A percentile compares a stretch with the other conserved stretches of the same genome.
Evolutionary conservation across 352 stramenopile species (phyloP).

Genomic region (Phytopythium chamaehyphon): DNA sequence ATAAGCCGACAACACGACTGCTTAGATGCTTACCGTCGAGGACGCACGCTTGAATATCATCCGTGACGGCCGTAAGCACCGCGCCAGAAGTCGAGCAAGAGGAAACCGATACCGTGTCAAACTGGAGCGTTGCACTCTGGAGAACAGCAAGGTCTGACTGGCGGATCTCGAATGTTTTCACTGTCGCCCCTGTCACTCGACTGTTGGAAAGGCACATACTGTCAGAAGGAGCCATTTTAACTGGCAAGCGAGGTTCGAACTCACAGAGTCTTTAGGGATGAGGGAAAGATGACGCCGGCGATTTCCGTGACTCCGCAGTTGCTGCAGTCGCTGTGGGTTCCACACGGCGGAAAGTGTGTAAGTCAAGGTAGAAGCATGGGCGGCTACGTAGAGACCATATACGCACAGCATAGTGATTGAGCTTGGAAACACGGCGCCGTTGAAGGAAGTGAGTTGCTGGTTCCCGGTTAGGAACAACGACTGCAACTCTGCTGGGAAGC

Average conservation of each 20-base stretch:
- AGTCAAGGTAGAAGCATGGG: no score
- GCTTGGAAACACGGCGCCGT: constrained; percentile 38
- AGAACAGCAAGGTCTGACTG: constrained; percentile 30
- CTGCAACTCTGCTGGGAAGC: constrained; percentile 15
- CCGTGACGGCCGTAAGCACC: constrained; percentile 16
- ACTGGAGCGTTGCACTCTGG: constrained; percentile 19
- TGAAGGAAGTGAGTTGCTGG: constrained; percentile 28
- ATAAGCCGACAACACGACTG: neutral
- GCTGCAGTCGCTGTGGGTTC: constrained; percentile 4
- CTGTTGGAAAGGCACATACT: constrained; percentile 11
- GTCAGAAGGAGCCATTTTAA: neutral
- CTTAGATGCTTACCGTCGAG: constrained; percentile 16
- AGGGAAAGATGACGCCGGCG: constrained; percentile 26
- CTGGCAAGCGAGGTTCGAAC: neutral
- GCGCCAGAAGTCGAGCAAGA: constrained; percentile 16
- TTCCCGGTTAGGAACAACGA: constrained; percentile 37
- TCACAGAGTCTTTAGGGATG: constrained; percentile 12
- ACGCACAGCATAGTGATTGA: constrained; percentile 30
- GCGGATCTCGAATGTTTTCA: constrained; percentile 30
- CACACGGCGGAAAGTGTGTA: no score
- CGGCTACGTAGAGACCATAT: no score
- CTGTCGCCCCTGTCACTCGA: constrained; percentile 17
- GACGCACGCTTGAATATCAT: constrained; percentile 20
- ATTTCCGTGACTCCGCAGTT: constrained; percentile 26
- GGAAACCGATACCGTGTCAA: constrained; percentile 13